phyloP scores from a whole-genome alignment of 176 grass and related monocot species.

The Thalia dealbata region DNA sequence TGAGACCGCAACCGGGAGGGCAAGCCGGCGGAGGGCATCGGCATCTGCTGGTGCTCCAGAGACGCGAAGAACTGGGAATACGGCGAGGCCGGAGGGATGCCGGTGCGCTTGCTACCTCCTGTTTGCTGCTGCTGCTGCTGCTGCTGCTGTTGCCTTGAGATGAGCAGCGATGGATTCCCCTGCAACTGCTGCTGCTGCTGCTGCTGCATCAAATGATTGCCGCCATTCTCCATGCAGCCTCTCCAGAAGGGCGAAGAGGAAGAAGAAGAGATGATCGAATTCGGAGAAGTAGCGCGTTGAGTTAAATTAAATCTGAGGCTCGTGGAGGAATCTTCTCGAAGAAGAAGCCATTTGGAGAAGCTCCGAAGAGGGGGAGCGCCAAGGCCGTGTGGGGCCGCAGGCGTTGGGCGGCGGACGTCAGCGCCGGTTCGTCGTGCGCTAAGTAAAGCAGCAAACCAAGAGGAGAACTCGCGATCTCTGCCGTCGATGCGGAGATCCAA shows the following conservation, averaged over 20 bases:
- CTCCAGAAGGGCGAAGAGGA: background rate
- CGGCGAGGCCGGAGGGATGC: background rate
- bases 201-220: background rate
- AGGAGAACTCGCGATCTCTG: background rate
- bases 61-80: background rate
- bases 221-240: background rate
- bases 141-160: background rate
- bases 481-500: background rate
- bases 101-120: background rate
- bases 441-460: no score
- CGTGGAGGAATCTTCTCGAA: background rate
- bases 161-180: background rate
- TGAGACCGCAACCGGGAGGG: constrained; percentile 20
- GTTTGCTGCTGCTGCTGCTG: background rate
- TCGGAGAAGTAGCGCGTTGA: background rate
- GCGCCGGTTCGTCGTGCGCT: background rate
- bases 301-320: background rate
- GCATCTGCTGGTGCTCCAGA: background rate
- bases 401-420: background rate
- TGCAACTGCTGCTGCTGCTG: background rate
- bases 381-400: background rate
- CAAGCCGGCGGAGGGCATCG: constrained; percentile 35
- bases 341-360: background rate
- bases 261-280: background rate
- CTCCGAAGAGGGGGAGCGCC: background rate